Base-by-base conservation (phyloP, 305 asterid genomes). In the Lippia alba region DNA sequence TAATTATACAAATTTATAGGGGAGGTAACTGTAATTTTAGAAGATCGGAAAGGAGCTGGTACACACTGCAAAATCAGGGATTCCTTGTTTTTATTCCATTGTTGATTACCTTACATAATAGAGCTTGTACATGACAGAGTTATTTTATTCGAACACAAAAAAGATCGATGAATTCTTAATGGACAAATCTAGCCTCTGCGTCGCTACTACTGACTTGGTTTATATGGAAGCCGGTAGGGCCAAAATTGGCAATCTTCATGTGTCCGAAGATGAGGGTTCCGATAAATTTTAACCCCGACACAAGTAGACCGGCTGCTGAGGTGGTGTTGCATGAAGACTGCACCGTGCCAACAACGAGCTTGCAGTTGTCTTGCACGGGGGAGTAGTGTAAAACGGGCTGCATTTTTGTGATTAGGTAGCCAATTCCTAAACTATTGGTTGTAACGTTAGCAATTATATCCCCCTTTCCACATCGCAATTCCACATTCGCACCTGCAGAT, bases 141-240 rank as follows among this genome's bases (percentile, higher is more conserved):
- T 24, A 24, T 24, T 1, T 24, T 24, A 24, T 24, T 24, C 30
- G 30, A 24, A 24, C 30, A 24, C 41, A 36, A 36, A 36, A 36
- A 36, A 8, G 41, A 36, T 8, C 41, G 0, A 36, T 36, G 5
- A 36, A 36, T 36, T 36, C 6, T 36, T 36, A 4, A 36, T 24
- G 30, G 8, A 4, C 41, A 36, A 36, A 4, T 36, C 41, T 5
- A 4, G 18, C 3, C 55, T 49, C 18, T 49, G 49, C 49, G 10
- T 14, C 19, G n/a, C 45, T 8, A 3, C 44, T 10, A 64, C 1
- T 19, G 6, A 24, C 44, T 62, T 0, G 34, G 41, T 5, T 17
- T 44, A 19, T 46, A 71, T 9, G 48, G 45, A 71, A 71, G 24
- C 75, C 69, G 1, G n/a, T 40, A 24, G 76, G 75, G 16, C 57